Conservation (phyloP, 1,139 yeast species). For the Blastobotrys arbuscula region DNA sequence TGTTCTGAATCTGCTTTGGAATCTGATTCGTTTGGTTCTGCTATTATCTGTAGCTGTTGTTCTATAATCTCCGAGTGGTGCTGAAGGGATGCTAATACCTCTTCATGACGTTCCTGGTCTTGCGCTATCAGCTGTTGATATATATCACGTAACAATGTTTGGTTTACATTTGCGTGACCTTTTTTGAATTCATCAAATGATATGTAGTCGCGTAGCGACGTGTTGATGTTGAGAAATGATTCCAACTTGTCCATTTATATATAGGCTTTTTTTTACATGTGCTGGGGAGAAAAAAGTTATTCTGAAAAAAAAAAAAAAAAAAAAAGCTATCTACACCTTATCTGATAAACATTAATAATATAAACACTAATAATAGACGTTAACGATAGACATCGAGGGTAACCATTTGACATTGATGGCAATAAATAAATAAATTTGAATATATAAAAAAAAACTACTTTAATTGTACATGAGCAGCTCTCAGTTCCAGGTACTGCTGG, state of each 20-base stretch:
- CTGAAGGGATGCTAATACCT: conserved; percentile 14
- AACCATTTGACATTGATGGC: no score
- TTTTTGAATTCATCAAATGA: conserved; percentile 16
- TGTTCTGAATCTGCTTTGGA: conserved; percentile 10
- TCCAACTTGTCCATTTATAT: conserved; percentile 14
- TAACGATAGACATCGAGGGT: no score
- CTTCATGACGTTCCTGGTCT: conserved; percentile 16
- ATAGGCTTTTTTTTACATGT: no score
- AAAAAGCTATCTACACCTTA: background rate
- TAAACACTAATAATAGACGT: background rate
- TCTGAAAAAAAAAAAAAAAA: background rate
- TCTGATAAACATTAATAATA: background rate
- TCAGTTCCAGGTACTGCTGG: conserved; percentile 80
- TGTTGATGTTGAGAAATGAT: conserved; percentile 21
- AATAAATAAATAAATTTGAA: background rate
- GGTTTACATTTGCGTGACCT: conserved; percentile 14
- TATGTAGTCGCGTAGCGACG: conserved; percentile 20
- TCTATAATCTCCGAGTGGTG: conserved; percentile 10
- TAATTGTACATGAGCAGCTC: conserved; percentile 84
- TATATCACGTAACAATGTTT: conserved; percentile 9
- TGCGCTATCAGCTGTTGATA: conserved; percentile 16
- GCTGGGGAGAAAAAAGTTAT: background rate
- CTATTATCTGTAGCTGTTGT: background rate
- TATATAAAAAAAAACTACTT: conserved; percentile 37
- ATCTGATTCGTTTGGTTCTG: conserved; percentile 1